These are phyloP conservation scores for Botrytis pseudocinerea DNA, from an alignment of 2,329 filamentous ascomycete species.

Conservation along the genomic window DNA sequence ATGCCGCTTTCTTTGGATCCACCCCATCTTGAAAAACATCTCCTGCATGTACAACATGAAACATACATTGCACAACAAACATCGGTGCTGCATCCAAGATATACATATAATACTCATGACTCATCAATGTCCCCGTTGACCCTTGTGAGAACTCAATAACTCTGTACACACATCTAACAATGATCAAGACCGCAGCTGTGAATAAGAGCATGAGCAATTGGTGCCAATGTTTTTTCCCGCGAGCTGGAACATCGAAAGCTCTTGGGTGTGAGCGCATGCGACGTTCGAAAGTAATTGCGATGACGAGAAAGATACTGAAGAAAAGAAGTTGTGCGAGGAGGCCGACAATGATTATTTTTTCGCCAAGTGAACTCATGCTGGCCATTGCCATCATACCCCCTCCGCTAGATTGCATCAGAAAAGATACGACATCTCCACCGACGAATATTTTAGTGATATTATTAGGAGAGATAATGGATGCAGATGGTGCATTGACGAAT, in stretches of 20 bases:
- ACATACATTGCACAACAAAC: slow-evolving; percentile 43
- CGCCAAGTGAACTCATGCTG: neutral
- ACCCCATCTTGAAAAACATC: slow-evolving; percentile 28
- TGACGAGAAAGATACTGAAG: slow-evolving; percentile 50
- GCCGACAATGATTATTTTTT: slow-evolving; percentile 46
- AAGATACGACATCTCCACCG: slow-evolving; percentile 53
- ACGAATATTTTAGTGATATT: slow-evolving; percentile 59
- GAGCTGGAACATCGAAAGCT: neutral
- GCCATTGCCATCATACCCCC: slow-evolving; percentile 30
- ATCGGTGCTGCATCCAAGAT: slow-evolving; percentile 49
- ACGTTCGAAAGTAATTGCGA: slow-evolving; percentile 24
- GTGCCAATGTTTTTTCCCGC: slow-evolving; percentile 34
- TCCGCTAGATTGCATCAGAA: slow-evolving; percentile 50
- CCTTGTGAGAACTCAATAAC: slow-evolving; percentile 51
- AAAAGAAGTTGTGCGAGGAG: slow-evolving; percentile 52
- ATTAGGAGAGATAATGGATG: slow-evolving; percentile 44
- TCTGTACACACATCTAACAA: slow-evolving; percentile 50
- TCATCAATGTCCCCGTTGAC: slow-evolving; percentile 46
- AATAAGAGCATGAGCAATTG: slow-evolving; percentile 47
- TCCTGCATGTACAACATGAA: slow-evolving; percentile 43
- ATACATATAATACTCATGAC: slow-evolving; percentile 49
- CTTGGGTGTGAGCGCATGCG: slow-evolving; percentile 2
- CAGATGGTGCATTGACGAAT: slow-evolving; percentile 27
- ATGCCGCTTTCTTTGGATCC: neutral
- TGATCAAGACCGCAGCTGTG: slow-evolving; percentile 46